Evolutionary conservation across 306 rosid genomes (phyloP).

Genomic region (Arachis stenosperma): DNA sequence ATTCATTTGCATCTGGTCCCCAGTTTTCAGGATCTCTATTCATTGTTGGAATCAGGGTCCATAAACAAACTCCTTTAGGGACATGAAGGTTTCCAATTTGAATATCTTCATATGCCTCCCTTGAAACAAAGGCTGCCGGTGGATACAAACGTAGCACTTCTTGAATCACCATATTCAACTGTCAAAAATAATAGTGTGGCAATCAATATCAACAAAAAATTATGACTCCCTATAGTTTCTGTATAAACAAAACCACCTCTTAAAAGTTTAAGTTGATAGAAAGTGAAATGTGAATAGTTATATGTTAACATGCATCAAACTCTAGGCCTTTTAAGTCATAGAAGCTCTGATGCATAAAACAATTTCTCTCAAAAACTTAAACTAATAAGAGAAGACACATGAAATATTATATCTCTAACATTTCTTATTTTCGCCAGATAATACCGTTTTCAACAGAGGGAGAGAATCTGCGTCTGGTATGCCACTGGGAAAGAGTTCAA

Average conservation of each 20-base stretch:
- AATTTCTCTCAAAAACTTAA: no score
- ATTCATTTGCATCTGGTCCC: slow-evolving; percentile 82
- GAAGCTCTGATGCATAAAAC: no score
- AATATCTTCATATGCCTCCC: slow-evolving; percentile 80
- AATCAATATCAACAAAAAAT: no score
- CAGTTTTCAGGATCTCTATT: slow-evolving; percentile 81
- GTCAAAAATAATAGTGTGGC: neutral
- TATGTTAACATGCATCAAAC: no score
- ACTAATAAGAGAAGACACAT: no score
- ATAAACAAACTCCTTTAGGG: slow-evolving; percentile 74
- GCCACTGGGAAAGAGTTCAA: slow-evolving; percentile 66
- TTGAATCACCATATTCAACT: slow-evolving; percentile 81
- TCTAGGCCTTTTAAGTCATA: no score
- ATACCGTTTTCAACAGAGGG: slow-evolving; percentile 67
- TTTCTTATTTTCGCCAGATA: no score
- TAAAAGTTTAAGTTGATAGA: no score
- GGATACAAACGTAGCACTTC: slow-evolving; percentile 86
- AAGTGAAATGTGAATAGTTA: no score
- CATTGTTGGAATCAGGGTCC: slow-evolving; percentile 82
- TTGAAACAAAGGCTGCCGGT: slow-evolving; percentile 88
- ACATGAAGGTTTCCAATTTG: slow-evolving; percentile 62
- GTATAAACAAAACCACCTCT: no score
- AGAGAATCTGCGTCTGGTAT: slow-evolving; percentile 52
- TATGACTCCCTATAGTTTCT: no score
- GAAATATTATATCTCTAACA: no score